Evolutionary conservation across 2,329 filamentous ascomycete species (phyloP).

Genomic region (Cladosporium sp.): DNA sequence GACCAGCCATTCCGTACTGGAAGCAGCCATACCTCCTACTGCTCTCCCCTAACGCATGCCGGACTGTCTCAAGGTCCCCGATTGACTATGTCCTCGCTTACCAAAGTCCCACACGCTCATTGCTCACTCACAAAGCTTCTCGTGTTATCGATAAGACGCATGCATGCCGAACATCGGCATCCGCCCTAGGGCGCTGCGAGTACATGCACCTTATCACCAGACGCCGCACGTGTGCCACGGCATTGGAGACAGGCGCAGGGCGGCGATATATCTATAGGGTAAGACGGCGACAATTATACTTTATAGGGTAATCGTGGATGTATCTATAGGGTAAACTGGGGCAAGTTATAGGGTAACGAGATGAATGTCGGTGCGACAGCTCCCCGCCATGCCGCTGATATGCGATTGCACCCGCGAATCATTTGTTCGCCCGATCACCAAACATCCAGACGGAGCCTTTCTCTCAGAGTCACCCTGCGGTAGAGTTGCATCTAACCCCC

Average conservation of each 20-base stretch:
- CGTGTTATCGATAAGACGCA: no score
- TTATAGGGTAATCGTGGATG: neutral
- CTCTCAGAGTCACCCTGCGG: neutral
- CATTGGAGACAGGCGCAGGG: neutral
- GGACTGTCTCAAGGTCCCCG: no score
- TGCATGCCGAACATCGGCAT: no score
- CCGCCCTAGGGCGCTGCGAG: no score
- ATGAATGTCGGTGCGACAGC: neutral
- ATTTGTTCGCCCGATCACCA: neutral
- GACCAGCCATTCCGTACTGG: no score
- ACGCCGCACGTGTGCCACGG: neutral
- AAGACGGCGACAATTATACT: neutral
- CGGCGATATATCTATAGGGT: constrained; percentile 8
- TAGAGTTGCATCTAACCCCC: neutral
- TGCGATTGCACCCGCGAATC: constrained; percentile 2
- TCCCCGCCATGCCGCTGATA: constrained; percentile 6
- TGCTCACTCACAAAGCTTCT: no score
- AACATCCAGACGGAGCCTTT: neutral
- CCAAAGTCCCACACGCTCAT: no score
- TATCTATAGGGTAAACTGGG: neutral
- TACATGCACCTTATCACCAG: no score
- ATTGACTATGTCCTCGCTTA: no score
- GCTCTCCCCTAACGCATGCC: no score
- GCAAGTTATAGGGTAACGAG: constrained; percentile 10
- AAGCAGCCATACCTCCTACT: no score